phyloP scores from a whole-genome alignment of 345 rosid species.

The Citrus sinensis region DVS_A1.0 CM039167.1:7005501-7006000 shows the following conservation, averaged over 20 bases:
- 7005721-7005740: constrained; percentile 70
- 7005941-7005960: constrained; percentile 21
- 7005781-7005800: constrained; percentile 93
- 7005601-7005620: constrained; percentile 68
- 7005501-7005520: constrained; percentile 78
- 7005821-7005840: constrained; percentile 58
- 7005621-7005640: constrained; percentile 63
- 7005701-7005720: constrained; percentile 88
- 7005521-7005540: constrained; percentile 61
- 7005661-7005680: constrained; percentile 71
- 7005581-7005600: constrained; percentile 78
- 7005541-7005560: constrained; percentile 53
- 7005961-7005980: constrained; percentile 13
- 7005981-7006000: constrained; percentile 20
- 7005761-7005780: constrained; percentile 83
- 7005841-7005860: constrained; percentile 52
- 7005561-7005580: constrained; percentile 69
- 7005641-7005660: constrained; percentile 58
- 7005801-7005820: constrained; percentile 96
- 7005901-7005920: constrained; percentile 7
- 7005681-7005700: constrained; percentile 96
- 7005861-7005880: constrained; percentile 31
- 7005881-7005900: constrained; percentile 27
- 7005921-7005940: constrained; percentile 17
- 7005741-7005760: constrained; percentile 87